Percentiles rank a stretch among this genome's conserved stretches.
These are phyloP conservation scores for Mycena rebaudengoi DNA, from an alignment of 768 basidiomycete genomes.

Conservation along the genomic window DNA sequence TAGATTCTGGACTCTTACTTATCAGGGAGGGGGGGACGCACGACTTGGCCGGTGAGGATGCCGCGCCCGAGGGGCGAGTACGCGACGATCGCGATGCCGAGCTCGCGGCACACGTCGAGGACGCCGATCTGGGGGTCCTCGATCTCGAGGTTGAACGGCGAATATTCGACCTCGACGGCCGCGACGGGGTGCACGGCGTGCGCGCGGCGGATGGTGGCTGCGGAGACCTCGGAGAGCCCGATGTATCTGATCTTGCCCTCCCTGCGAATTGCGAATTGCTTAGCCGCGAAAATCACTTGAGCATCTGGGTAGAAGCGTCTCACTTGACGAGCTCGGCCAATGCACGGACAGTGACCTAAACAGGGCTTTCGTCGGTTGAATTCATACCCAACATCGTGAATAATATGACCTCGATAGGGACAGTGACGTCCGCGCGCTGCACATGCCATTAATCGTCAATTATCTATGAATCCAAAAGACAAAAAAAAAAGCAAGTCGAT, in stretches of 20 bases:
- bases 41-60: too few species aligned
- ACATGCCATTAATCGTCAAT: too few species aligned
- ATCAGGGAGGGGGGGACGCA: constrained; percentile 37
- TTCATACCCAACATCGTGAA: too few species aligned
- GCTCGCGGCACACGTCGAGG: constrained; percentile 30
- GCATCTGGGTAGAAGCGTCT: too few species aligned
- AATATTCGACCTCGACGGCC: constrained; percentile 38
- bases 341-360: neutral
- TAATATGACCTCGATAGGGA: constrained; percentile 33
- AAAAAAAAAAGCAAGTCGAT: neutral
- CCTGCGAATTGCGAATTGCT: neutral
- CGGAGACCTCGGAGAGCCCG: constrained; percentile 39
- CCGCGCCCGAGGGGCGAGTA: too few species aligned
- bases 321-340: neutral
- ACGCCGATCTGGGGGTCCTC: constrained; percentile 26
- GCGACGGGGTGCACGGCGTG: constrained; percentile 31
- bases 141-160: constrained; percentile 23
- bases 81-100: constrained; percentile 38
- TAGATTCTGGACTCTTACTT: too few species aligned
- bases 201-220: constrained; percentile 34
- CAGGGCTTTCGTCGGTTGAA: neutral
- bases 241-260: constrained; percentile 36
- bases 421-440: constrained; percentile 22
- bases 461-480: constrained; percentile 5
- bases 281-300: too few species aligned